phyloP scores from a whole-genome alignment of 2,329 filamentous ascomycete genomes.

The Amauroascus niger region DNA sequence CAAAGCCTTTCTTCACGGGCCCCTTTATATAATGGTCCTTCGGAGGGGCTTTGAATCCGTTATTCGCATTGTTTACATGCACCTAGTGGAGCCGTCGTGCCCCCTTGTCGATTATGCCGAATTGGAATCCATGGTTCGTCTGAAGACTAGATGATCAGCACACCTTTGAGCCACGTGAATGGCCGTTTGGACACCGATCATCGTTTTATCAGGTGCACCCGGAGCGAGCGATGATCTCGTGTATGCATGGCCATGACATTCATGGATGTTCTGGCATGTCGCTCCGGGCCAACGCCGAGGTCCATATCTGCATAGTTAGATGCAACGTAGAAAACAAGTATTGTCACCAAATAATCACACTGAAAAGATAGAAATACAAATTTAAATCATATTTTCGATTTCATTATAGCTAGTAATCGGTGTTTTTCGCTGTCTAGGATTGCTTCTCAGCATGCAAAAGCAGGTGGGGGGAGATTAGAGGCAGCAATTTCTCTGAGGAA shows the following conservation, averaged over 20 bases:
- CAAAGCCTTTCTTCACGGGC: neutral
- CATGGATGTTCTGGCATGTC: too few species aligned
- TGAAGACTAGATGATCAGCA: neutral
- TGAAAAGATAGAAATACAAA: too few species aligned
- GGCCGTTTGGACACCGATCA: neutral
- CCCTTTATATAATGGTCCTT: neutral
- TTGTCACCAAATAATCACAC: too few species aligned
- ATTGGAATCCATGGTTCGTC: neutral
- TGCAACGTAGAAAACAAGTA: too few species aligned
- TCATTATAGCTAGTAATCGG: too few species aligned
- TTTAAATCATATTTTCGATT: too few species aligned
- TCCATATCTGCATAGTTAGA: too few species aligned
- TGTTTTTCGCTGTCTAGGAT: too few species aligned
- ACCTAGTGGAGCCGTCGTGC: neutral
- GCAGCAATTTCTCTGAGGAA: neutral
- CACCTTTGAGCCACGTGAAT: neutral
- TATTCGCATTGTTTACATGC: neutral
- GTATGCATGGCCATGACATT: neutral
- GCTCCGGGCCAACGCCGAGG: too few species aligned
- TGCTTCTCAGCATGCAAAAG: too few species aligned
- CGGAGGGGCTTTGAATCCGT: too few species aligned
- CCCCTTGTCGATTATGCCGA: neutral
- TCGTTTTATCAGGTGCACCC: neutral
- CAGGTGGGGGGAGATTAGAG: neutral
- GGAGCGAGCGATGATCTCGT: neutral